A percentile compares a stretch with the other conserved stretches of the same genome.
Evolutionary conservation across 768 basidiomycete species (phyloP).

Genomic region (Russula sp.): DNA sequence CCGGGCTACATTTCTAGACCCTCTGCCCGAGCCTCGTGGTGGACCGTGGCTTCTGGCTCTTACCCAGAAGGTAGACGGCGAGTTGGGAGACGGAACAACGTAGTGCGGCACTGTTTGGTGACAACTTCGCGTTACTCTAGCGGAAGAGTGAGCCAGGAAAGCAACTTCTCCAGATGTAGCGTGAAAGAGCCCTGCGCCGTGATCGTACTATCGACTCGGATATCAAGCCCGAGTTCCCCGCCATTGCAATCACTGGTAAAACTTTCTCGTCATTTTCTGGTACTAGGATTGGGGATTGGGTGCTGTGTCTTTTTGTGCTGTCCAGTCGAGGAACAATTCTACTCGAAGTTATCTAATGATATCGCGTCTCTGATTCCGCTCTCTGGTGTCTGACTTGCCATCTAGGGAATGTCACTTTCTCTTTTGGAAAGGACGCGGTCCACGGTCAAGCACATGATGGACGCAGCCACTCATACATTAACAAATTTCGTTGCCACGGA

Average conservation of each 20-base stretch:
- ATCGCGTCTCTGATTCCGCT: neutral
- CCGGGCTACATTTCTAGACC: slow-evolving; percentile 1
- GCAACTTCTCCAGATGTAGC: neutral
- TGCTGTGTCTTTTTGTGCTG: neutral
- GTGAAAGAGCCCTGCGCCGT: no score
- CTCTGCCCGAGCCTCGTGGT: slow-evolving; percentile 10
- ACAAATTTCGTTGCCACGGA: neutral
- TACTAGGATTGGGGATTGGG: neutral
- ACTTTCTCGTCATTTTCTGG: neutral
- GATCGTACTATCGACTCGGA: no score
- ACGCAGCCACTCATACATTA: neutral
- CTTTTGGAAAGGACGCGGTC: neutral
- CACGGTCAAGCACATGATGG: neutral
- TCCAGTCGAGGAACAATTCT: neutral
- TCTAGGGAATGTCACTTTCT: neutral
- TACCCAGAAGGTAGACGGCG: neutral
- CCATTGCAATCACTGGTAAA: neutral
- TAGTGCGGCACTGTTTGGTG: neutral
- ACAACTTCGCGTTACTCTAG: neutral
- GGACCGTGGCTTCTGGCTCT: neutral
- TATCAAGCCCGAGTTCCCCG: neutral
- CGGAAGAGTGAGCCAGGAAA: neutral
- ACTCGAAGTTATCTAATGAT: no score
- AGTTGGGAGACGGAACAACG: neutral
- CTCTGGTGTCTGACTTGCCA: neutral